Percentiles rank a stretch among this genome's conserved stretches.
phyloP scores from a whole-genome alignment of 1,284 basidiomycete genomes.

The Leccinum pallidistipes region DNA sequence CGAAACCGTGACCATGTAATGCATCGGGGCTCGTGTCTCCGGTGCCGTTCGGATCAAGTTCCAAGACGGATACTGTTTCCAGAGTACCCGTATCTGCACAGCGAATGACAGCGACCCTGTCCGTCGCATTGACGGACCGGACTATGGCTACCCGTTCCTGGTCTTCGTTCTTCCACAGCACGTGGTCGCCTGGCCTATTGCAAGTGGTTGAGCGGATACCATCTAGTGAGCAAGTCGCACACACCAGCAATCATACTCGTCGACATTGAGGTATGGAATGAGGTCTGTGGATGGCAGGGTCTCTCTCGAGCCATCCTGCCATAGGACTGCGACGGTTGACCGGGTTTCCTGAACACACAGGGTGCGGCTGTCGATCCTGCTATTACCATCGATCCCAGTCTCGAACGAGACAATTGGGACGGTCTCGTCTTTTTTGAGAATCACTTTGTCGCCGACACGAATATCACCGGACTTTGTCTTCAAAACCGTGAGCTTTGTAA shows the following conservation, averaged over 20 bases:
- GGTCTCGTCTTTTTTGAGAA: conserved; percentile 46
- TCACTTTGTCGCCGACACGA: conserved; percentile 68
- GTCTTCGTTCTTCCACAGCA: conserved; percentile 82
- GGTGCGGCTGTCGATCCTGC: conserved; percentile 51
- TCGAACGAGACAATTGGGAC: conserved; percentile 60
- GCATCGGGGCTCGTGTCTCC: conserved; percentile 48
- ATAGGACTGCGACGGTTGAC: conserved; percentile 73
- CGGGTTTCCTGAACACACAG: conserved; percentile 70
- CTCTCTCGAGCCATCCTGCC: conserved; percentile 83
- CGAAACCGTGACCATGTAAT: conserved; percentile 47
- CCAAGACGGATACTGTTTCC: conserved; percentile 80
- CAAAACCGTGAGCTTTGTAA: conserved; percentile 67
- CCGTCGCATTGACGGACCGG: conserved; percentile 72
- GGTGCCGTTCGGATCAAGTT: conserved; percentile 82
- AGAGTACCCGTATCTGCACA: conserved; percentile 51
- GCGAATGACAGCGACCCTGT: conserved; percentile 69
- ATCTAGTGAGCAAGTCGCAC: conserved; percentile 25
- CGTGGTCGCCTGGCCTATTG: conserved; percentile 86
- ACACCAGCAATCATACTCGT: conserved; percentile 85
- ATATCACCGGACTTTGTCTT: conserved; percentile 64
- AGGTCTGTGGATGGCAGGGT: conserved; percentile 62
- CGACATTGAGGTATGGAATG: conserved; percentile 81
- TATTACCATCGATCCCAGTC: conserved; percentile 43
- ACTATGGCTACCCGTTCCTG: conserved; percentile 71
- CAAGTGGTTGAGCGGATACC: conserved; percentile 8